Base-by-base conservation (phyloP, 495 filamentous ascomycete genomes). In the Aspergillus homomorphus region DNA sequence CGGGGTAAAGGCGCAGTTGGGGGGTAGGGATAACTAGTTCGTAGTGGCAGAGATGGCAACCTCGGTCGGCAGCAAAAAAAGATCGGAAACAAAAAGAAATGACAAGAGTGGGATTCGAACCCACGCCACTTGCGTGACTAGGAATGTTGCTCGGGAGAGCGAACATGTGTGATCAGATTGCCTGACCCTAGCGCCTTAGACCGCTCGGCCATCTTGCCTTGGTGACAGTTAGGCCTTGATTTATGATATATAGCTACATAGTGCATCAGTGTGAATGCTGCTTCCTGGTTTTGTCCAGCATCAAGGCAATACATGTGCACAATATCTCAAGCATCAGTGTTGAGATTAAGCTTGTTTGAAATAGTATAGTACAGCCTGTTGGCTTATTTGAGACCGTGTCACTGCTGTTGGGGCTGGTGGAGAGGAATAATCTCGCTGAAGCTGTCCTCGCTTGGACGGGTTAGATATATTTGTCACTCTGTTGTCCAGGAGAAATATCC, bases 51-150 rank as follows among this genome's bases (percentile, higher is more conserved):
- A n/a, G n/a, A n/a, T n/a, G n/a, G n/a, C n/a, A n/a, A n/a, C n/a
- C n/a, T n/a, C 26, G 26, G 26, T 28, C 26, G 26, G 26, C 26
- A n/a, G n/a, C n/a, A 12, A 38, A 38, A 38, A 38, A 38, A 12
- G 15, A 9, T 7, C 33, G 15, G 33, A 5, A 4, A 10, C 26
- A 69, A 65, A 65, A 58, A 49, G 10, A 51, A 12, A 60, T 73
- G 71, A 72, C 64, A 72, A 72, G 69, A 73, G 71, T 69, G 71
- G 65, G 71, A 72, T 71, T 73, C 65, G 71, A 73, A 73, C 70
- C 63, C 70, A 67, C 69, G 69, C 69, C 67, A 30, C 22, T 56
- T 56, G 24, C 54, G 22, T 30, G 43, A 56, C 54, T 49, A 38
- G 33, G 33, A 38, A 38, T 38, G 12, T 38, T 38, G 33, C 33